A percentile compares a stretch with the other conserved stretches of the same genome.
Conservation (phyloP, 2,329 filamentous ascomycete species). For the Cercospora berteroae region DNA sequence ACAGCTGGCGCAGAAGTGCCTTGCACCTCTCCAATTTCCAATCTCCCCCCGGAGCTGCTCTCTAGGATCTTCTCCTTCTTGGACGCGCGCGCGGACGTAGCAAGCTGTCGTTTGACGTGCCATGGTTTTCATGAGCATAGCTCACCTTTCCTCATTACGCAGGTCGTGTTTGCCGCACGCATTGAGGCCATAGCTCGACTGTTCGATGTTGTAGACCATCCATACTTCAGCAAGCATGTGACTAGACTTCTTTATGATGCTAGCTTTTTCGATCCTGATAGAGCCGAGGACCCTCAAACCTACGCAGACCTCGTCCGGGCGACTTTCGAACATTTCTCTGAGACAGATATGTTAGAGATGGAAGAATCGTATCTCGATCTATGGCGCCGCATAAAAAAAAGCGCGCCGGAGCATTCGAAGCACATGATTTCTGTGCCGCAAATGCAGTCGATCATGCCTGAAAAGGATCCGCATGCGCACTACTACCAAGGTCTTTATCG, state of each 20-base stretch:
- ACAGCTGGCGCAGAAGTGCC: too few relatives aligned
- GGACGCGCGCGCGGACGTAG: background rate
- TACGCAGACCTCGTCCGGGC: background rate
- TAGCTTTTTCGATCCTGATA: too few relatives aligned
- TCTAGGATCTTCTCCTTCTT: conserved; percentile 13
- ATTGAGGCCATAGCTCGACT: conserved; percentile 11
- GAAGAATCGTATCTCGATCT: background rate
- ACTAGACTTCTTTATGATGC: conserved; percentile 19
- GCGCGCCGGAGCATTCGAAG: too few relatives aligned
- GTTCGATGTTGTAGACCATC: conserved; percentile 15
- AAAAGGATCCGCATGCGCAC: background rate
- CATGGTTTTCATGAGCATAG: conserved; percentile 16
- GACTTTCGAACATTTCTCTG: too few relatives aligned
- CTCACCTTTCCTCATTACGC: conserved; percentile 21
- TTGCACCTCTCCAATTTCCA: background rate
- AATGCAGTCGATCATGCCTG: too few relatives aligned
- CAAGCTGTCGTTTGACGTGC: conserved; percentile 15
- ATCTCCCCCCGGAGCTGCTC: conserved; percentile 8
- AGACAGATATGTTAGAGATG: background rate
- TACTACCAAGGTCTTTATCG: background rate
- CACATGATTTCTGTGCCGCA: too few relatives aligned
- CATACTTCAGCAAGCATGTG: conserved; percentile 19
- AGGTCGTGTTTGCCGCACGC: conserved; percentile 15
- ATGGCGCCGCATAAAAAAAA: background rate
- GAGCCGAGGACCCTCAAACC: too few relatives aligned